phyloP scores from a whole-genome alignment of 1,284 basidiomycete species.

The Apiotrichum domesticum region DNA sequence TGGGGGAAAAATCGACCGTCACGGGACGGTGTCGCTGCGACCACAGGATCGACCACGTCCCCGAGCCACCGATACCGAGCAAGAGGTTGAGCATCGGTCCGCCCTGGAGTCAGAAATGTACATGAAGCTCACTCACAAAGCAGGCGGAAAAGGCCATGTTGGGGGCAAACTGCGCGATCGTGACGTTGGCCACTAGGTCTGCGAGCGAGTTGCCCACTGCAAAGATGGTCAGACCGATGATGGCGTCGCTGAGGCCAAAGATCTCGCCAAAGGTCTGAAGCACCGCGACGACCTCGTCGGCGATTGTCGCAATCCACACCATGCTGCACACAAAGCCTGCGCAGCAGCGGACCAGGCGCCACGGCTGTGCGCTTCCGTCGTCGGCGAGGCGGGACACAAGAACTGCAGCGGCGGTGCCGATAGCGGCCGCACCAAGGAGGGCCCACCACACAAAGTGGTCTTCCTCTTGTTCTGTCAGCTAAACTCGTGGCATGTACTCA shows the following conservation, averaged over 20 bases:
- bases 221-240: constrained; percentile 92
- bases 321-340: constrained; percentile 83
- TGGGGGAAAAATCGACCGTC: constrained; percentile 69
- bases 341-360: constrained; percentile 68
- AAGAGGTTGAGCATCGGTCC: constrained; percentile 84
- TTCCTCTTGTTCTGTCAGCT: constrained; percentile 50
- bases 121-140: constrained; percentile 16
- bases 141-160: constrained; percentile 51
- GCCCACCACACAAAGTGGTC: constrained; percentile 55
- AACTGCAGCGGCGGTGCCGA: constrained; percentile 55
- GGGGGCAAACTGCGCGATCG: constrained; percentile 61
- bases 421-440: constrained; percentile 54
- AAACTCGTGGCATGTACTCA: constrained; percentile 44
- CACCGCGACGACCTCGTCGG: constrained; percentile 84
- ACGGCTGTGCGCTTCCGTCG: constrained; percentile 56
- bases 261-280: constrained; percentile 89
- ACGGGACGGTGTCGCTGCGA: constrained; percentile 58
- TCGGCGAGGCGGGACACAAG: constrained; percentile 61
- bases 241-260: constrained; percentile 92
- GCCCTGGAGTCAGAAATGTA: constrained; percentile 8
- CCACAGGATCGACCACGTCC: constrained; percentile 43
- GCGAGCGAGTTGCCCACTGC: constrained; percentile 93
- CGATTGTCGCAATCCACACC: constrained; percentile 93
- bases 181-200: constrained; percentile 94
- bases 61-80: constrained; percentile 52